These are phyloP conservation scores for Capronia coronata DNA, from an alignment of 2,329 filamentous ascomycete species.

Conservation along the genomic window DNA sequence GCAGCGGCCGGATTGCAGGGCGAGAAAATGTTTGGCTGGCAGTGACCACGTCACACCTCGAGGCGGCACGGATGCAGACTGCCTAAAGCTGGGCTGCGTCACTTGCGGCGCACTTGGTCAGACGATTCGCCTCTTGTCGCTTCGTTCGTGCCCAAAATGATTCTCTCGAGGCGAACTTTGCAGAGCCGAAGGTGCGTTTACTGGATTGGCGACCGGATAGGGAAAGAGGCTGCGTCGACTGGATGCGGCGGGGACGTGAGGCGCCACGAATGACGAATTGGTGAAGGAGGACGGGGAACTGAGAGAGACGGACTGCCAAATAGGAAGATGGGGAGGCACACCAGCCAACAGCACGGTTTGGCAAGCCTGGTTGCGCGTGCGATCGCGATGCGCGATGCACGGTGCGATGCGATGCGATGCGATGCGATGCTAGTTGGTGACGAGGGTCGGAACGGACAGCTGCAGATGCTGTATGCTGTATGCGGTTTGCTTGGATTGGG, in stretches of 20 bases:
- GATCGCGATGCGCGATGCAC: slow-evolving; percentile 4
- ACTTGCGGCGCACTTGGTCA: slow-evolving; percentile 21
- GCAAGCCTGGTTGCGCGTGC: too few species aligned
- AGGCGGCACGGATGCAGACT: slow-evolving; percentile 21
- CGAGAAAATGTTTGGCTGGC: slow-evolving; percentile 34
- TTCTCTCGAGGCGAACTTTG: slow-evolving; percentile 15
- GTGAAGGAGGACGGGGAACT: slow-evolving; percentile 4
- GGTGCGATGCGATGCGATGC: slow-evolving; percentile 12
- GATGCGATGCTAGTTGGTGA: slow-evolving; percentile 10
- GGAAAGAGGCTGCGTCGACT: slow-evolving; percentile 6
- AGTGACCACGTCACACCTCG: slow-evolving; percentile 41
- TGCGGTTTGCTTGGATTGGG: slow-evolving; percentile 10
- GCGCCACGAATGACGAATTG: slow-evolving; percentile 20
- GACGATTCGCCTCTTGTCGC: slow-evolving; percentile 19
- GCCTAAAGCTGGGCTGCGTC: slow-evolving; percentile 28
- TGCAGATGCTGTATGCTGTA: slow-evolving; percentile 14
- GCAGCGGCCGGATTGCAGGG: slow-evolving; percentile 35
- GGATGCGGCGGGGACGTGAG: slow-evolving; percentile 11
- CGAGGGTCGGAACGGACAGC: slow-evolving; percentile 24
- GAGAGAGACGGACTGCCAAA: not conserved
- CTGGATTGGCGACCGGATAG: not conserved
- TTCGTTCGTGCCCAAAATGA: slow-evolving; percentile 26
- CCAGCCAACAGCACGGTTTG: slow-evolving; percentile 2
- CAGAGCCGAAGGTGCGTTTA: slow-evolving; percentile 2
- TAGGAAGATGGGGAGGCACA: not conserved